These are phyloP conservation scores for Colletotrichum sp. DNA, from an alignment of 2,329 filamentous ascomycete species.

Conservation along the genomic window DNA sequence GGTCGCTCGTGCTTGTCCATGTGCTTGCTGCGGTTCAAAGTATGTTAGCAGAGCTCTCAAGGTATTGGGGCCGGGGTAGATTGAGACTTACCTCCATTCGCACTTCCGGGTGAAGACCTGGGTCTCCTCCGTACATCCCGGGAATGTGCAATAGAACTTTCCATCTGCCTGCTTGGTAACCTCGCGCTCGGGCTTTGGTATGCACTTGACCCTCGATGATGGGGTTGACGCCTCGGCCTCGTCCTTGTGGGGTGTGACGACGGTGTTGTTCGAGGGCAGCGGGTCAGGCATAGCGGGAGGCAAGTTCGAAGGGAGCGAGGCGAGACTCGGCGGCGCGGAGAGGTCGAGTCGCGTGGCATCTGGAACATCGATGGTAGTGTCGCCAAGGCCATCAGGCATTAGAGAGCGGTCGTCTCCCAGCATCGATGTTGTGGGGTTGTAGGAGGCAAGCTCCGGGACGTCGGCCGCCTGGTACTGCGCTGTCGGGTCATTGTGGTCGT, in stretches of 20 bases:
- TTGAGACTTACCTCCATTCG: conserved; percentile 83
- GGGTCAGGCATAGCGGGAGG: conserved; percentile 34
- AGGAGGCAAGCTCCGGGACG: conserved; percentile 48
- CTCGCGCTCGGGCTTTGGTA: conserved; percentile 64
- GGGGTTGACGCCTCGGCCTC: conserved; percentile 18
- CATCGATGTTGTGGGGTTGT: conserved; percentile 43
- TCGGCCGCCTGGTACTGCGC: conserved; percentile 40
- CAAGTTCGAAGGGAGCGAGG: conserved; percentile 37
- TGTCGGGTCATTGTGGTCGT: conserved; percentile 37
- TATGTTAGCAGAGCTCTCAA: conserved; percentile 26
- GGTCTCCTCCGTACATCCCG: conserved; percentile 69
- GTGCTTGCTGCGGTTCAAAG: conserved; percentile 72
- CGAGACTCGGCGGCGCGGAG: conserved; percentile 25
- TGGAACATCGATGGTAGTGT: conserved; percentile 40
- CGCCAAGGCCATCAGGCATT: conserved; percentile 39
- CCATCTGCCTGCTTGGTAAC: conserved; percentile 70
- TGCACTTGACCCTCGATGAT: conserved; percentile 52
- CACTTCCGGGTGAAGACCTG: conserved; percentile 81
- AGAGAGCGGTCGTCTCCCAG: conserved; percentile 41
- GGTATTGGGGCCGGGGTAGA: background rate
- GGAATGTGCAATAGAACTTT: conserved; percentile 77
- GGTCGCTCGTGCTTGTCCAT: conserved; percentile 98
- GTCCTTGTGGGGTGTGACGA: conserved; percentile 5
- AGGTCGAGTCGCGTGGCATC: conserved; percentile 46
- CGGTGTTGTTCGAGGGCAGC: conserved; percentile 26